phyloP scores from a whole-genome alignment of 2,329 filamentous ascomycete genomes.

The Paraphoma sp. region DNA sequence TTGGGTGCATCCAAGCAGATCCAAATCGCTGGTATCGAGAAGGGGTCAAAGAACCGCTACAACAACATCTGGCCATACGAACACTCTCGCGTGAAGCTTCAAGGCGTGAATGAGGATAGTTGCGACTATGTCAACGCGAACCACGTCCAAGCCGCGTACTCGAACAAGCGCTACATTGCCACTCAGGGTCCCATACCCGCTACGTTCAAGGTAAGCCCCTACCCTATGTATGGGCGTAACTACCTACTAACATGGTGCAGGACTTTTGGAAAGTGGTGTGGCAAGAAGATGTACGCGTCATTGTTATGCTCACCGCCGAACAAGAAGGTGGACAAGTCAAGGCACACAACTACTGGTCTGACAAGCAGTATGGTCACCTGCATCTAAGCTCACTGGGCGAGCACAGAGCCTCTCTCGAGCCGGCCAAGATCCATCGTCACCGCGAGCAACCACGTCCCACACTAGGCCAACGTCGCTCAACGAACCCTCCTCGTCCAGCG shows the following conservation, averaged over 20 bases:
- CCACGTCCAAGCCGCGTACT: constrained; percentile 78
- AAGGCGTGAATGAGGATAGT: constrained; percentile 67
- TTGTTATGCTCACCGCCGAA: constrained; percentile 96
- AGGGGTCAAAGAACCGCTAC: constrained; percentile 94
- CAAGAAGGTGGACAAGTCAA: constrained; percentile 92
- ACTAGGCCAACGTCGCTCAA: constrained; percentile 44
- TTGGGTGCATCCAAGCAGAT: constrained; percentile 57
- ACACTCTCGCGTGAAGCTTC: constrained; percentile 83
- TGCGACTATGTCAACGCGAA: constrained; percentile 98
- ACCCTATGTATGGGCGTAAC: neutral
- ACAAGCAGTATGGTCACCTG: constrained; percentile 77
- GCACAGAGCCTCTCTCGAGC: constrained; percentile 78
- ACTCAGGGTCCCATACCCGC: constrained; percentile 92
- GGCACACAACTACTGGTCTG: constrained; percentile 92
- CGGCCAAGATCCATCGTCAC: constrained; percentile 58
- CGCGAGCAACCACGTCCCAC: constrained; percentile 45
- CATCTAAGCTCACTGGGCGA: constrained; percentile 80
- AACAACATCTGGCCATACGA: constrained; percentile 98
- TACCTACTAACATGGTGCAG: constrained; percentile 53
- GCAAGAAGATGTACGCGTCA: constrained; percentile 93
- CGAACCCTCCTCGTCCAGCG: constrained; percentile 40
- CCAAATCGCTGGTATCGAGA: constrained; percentile 89
- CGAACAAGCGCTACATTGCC: constrained; percentile 92
- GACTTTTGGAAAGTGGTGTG: constrained; percentile 98
- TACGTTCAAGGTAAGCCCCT: constrained; percentile 78